These are phyloP conservation scores for Domatiomyces globalis DNA, from an alignment of 2,329 filamentous ascomycete species.

Conservation along the genomic window DNA sequence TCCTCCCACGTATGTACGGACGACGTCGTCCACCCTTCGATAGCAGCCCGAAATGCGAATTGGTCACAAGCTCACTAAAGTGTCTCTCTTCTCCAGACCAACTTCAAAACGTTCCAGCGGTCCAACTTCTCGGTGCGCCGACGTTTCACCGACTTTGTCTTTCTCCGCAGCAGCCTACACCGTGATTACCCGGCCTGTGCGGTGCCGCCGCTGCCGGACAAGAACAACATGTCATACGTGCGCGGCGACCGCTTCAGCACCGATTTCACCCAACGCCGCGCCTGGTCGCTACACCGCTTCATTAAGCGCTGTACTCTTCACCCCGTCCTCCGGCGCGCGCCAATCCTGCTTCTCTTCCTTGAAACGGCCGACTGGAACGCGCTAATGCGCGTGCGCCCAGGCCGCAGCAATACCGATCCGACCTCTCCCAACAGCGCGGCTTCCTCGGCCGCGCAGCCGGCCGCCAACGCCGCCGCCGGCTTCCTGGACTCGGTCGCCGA, in stretches of 20 bases:
- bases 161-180: conserved; percentile 79
- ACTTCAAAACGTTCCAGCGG: conserved; percentile 85
- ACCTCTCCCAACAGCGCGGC: conserved; percentile 27
- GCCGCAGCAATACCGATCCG: conserved; percentile 43
- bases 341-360: conserved; percentile 75
- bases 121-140: conserved; percentile 65
- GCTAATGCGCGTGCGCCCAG: conserved; percentile 68
- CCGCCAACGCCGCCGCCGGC: conserved; percentile 30
- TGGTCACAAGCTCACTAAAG: background rate
- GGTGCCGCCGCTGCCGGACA: conserved; percentile 88
- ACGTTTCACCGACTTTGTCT: conserved; percentile 95
- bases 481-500: conserved; percentile 94
- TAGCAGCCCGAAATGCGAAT: background rate
- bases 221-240: conserved; percentile 98
- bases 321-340: conserved; percentile 69
- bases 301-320: conserved; percentile 74
- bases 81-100: conserved; percentile 46
- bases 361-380: conserved; percentile 94
- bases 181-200: conserved; percentile 84
- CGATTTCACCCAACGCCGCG: conserved; percentile 80
- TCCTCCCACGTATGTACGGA: conserved; percentile 58
- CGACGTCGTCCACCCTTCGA: background rate
- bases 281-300: conserved; percentile 83
- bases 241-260: conserved; percentile 86
- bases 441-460: conserved; percentile 26